Base-by-base conservation (phyloP, 2,329 filamentous ascomycete species). In the Hypoxylon sp. region DNA sequence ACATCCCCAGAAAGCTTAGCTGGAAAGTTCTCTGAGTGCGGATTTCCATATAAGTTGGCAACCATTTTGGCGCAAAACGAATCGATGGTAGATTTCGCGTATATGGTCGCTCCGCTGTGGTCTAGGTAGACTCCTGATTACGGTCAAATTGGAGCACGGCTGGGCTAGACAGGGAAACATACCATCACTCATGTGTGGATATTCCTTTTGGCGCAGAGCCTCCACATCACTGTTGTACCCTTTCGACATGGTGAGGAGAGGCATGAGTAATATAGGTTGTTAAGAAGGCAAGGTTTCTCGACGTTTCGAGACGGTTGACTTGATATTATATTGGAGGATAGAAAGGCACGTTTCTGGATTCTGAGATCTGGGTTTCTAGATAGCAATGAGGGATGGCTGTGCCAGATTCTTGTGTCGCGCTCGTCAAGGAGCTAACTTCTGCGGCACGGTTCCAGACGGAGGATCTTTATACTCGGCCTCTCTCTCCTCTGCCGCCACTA, bases 31-130 rank as follows among this genome's bases (percentile, higher is more conserved):
- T 87, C 84, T 1, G 90, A 92, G 75, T 92, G 90, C 1, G 90
- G 90, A 72, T 92, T 92, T 10, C 89, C 89, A 73, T 90, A 90
- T n/a, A 92, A 81, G 67, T 84, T 86, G 35, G 80, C 75, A 44
- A 84, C 80, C 78, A 91, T 84, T 71, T 88, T 85, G 2, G 80
- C 76, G 5, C 86, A 83, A 76, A 91, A 90, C 24, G 81, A 80
- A 50, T 85, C 82, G 44, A 91, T 81, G 37, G 89, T 82, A 26
- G 88, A 88, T 69, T 82, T 85, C 48, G 88, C 85, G 72, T 88
- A 89, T 44, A 89, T 83, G 35, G 86, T 88, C 37, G 85, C 81
- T 29, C 85, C 86, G 47, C 85, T 85, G 76, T 90, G 87, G 73
- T 90, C 87, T 24, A 90, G 84, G 74, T 89, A 89, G 53, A 83